phyloP scores from a whole-genome alignment of 1,284 basidiomycete genomes.

The Sporisorium exsertum region DNA sequence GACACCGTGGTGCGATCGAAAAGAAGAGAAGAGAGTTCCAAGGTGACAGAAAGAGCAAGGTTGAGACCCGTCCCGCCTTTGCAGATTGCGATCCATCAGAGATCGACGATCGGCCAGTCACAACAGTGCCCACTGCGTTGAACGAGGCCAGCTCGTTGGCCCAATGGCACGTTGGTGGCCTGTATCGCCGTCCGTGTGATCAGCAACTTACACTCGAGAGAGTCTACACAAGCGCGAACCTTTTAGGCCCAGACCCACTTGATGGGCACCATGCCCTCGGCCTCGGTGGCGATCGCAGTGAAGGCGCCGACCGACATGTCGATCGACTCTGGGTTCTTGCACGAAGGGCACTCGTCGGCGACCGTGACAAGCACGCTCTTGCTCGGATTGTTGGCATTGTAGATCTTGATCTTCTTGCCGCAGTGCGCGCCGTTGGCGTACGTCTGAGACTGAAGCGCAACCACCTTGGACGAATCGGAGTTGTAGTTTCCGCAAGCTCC shows the following conservation, averaged over 20 bases:
- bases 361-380: constrained; percentile 75
- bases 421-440: constrained; percentile 75
- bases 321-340: constrained; percentile 76
- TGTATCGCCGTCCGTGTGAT: constrained; percentile 13
- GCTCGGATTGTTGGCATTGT: constrained; percentile 60
- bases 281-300: constrained; percentile 74
- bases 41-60: constrained; percentile 22
- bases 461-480: constrained; percentile 52
- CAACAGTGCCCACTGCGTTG: constrained; percentile 1
- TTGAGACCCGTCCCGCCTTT: neutral
- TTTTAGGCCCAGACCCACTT: constrained; percentile 51
- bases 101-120: constrained; percentile 15
- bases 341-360: constrained; percentile 70
- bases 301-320: constrained; percentile 86
- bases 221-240: neutral
- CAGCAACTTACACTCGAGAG: constrained; percentile 5
- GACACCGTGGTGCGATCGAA: neutral
- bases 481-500: constrained; percentile 64
- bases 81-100: constrained; percentile 14
- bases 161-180: constrained; percentile 1
- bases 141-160: constrained; percentile 26
- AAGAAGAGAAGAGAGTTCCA: neutral
- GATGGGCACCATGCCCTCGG: constrained; percentile 74
- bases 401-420: constrained; percentile 77
- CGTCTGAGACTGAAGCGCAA: constrained; percentile 49